Base-by-base conservation (phyloP, 441 rosid genomes). In the Mallotus repandus region DNA sequence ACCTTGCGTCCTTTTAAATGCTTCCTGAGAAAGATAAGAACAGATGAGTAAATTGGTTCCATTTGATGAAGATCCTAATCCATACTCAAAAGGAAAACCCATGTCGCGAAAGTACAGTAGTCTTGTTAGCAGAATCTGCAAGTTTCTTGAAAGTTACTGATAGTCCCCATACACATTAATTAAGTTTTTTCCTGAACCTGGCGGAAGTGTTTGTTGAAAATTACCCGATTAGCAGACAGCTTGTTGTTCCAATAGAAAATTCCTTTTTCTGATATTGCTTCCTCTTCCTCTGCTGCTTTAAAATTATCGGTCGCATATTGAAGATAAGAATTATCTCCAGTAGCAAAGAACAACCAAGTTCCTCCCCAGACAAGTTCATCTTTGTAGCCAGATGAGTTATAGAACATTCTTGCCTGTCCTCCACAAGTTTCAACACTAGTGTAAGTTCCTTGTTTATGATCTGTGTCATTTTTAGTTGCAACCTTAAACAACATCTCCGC, bases 231-330 rank as follows among this genome's bases (percentile, higher is more conserved):
- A 41, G 90, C 84, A 9, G 78, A 64, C 22, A 86, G 75, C 81
- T 87, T 89, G 81, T 83, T 89, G 82, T 87, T 86, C 94, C 94
- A 89, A 71, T 76, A 81, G 77, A 86, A 88, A 61, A 81, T 66
- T 41, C 86, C 86, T 77, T 65, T 73, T n/a, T 89, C 90, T 5
- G 78, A 70, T 8, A 45, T n/a, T 45, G 55, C 48, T 76, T 89
- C 86, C 74, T 81, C 85, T 32, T 63, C 79, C 18, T 52, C 74
- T 9, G 94, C 90, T 52, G 62, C 82, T 70, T 56, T 57, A 16
- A 88, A 83, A 45, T 72, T 76, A 10, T 32, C 53, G 2, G 86
- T 77, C 56, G 83, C 85, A 71, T 85, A 84, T 32, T 71, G 71
- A 19, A 89, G 87, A 75, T 84, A 86, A 70, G 84, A 76, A 56